Percentiles rank a stretch among this genome's conserved stretches.
Evolutionary conservation across 164 flowering plant genomes (phyloP).

Genomic region (Liriodendron chinense): DNA sequence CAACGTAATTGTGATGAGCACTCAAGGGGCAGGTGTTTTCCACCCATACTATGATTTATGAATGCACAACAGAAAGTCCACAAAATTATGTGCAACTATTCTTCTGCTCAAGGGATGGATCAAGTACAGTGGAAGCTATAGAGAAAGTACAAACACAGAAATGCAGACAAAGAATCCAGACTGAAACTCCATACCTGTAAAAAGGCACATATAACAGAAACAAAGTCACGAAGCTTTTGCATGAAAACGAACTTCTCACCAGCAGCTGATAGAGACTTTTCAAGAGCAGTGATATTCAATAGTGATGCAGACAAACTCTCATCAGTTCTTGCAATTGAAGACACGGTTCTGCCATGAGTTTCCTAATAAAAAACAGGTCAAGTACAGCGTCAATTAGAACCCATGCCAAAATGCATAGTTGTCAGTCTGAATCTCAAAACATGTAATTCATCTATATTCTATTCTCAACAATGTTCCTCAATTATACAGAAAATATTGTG

Average conservation of each 20-base stretch:
- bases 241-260: conserved; percentile 92
- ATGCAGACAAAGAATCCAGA: conserved; percentile 17
- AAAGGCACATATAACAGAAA: conserved; percentile 88
- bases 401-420: neutral
- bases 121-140: too few species aligned
- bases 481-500: too few species aligned
- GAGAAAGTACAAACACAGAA: neutral
- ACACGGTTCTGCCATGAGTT: conserved; percentile 57
- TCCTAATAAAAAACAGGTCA: conserved; percentile 43
- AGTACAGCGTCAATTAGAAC: neutral
- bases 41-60: too few species aligned
- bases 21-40: too few species aligned
- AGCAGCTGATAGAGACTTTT: conserved; percentile 67
- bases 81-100: neutral
- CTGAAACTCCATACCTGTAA: conserved; percentile 68
- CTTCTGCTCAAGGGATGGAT: neutral
- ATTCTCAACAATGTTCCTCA: too few species aligned
- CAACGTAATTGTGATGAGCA: too few species aligned
- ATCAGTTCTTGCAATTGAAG: conserved; percentile 48
- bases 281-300: conserved; percentile 56
- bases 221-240: conserved; percentile 95
- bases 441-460: too few species aligned
- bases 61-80: neutral
- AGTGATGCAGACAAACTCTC: conserved; percentile 72
- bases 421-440: neutral